phyloP scores from a whole-genome alignment of 2,329 filamentous ascomycete species.

The Corinectria fuckeliana region DNA sequence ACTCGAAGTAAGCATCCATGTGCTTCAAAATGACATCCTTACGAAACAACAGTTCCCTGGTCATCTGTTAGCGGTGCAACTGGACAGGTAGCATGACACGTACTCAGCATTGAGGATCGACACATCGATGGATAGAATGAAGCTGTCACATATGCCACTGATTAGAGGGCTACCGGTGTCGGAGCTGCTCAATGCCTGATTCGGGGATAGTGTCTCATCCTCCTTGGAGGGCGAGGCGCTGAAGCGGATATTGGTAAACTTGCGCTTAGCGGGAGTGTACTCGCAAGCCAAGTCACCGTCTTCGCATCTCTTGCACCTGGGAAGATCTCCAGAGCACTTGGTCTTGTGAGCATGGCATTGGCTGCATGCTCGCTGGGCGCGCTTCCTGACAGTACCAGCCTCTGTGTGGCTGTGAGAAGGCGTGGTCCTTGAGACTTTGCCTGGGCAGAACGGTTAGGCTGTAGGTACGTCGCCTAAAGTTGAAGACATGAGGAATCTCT shows the following conservation, averaged over 20 bases:
- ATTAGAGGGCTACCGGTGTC: conserved; percentile 28
- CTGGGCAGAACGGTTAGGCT: conserved; percentile 22
- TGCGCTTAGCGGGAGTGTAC: conserved; percentile 48
- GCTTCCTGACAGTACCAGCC: conserved; percentile 49
- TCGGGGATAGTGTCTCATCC: conserved; percentile 7
- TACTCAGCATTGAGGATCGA: conserved; percentile 40
- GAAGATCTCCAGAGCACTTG: conserved; percentile 51
- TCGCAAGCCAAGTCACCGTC: conserved; percentile 45
- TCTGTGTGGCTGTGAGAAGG: conserved; percentile 51
- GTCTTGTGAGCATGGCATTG: conserved; percentile 52
- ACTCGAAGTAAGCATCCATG: conserved; percentile 48
- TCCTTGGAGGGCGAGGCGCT: conserved; percentile 21
- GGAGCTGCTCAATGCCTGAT: conserved; percentile 19
- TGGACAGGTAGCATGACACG: conserved; percentile 5
- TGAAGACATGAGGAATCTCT: background rate
- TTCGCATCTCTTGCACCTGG: conserved; percentile 48
- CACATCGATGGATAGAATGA: conserved; percentile 34
- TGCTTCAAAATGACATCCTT: conserved; percentile 46
- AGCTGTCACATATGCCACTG: conserved; percentile 19
- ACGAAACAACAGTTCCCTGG: conserved; percentile 43
- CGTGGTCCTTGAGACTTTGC: conserved; percentile 45
- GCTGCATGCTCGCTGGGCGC: conserved; percentile 51
- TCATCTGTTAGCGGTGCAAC: background rate
- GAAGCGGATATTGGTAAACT: conserved; percentile 44
- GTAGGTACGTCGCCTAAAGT: background rate